Conservation (phyloP, 2,329 filamentous ascomycete species). For the Fusarium nelsonii region DNA sequence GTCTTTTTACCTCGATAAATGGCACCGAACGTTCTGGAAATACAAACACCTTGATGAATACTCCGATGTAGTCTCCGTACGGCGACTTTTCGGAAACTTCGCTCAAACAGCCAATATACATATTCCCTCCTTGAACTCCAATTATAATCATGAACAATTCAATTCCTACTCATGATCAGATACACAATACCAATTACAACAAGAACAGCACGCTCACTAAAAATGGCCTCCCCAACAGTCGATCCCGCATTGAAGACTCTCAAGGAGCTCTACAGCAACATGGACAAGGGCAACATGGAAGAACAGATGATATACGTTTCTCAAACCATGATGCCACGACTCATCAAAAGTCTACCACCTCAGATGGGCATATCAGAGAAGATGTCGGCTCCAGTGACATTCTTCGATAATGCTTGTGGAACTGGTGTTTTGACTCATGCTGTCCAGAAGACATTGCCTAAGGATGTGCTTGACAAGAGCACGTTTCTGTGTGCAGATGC, state of each 20-base stretch:
- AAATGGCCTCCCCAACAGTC: slow-evolving; percentile 22
- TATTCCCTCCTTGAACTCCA: neutral
- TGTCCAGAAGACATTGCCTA: slow-evolving; percentile 56
- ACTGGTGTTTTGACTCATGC: slow-evolving; percentile 62
- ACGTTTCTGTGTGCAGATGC: slow-evolving; percentile 64
- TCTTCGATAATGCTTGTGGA: slow-evolving; percentile 68
- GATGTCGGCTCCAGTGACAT: slow-evolving; percentile 49
- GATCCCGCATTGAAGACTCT: slow-evolving; percentile 27
- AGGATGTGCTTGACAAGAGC: slow-evolving; percentile 56
- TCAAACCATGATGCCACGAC: slow-evolving; percentile 26
- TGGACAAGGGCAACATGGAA: slow-evolving; percentile 30
- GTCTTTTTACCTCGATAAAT: neutral
- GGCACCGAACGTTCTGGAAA: too few species aligned
- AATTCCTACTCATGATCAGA: slow-evolving; percentile 1
- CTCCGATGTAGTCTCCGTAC: slow-evolving; percentile 31
- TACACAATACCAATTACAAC: neutral
- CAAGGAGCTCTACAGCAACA: slow-evolving; percentile 29
- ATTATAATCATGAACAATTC: neutral
- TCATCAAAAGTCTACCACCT: slow-evolving; percentile 39
- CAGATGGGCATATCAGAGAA: slow-evolving; percentile 46
- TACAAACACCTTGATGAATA: slow-evolving; percentile 4
- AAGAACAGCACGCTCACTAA: neutral
- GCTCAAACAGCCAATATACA: neutral
- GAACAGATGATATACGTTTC: slow-evolving; percentile 40
- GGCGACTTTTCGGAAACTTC: slow-evolving; percentile 42